Conservation (phyloP, 164 flowering plant genomes). For the Protea cynaroides region DNA sequence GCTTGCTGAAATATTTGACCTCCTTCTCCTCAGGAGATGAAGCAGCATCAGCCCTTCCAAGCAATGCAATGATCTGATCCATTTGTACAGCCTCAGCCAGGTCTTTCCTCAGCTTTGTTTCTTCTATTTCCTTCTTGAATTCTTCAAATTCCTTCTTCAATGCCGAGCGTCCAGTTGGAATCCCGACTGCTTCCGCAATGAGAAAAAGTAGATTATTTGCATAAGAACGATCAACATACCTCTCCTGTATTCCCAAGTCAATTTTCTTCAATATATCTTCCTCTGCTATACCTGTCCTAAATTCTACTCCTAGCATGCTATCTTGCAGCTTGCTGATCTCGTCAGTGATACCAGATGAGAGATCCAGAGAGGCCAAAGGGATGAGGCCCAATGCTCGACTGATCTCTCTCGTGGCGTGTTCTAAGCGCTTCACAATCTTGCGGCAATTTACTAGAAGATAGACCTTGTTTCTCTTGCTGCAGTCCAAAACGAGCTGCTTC, state of each 20-base stretch:
- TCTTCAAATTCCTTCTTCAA: constrained; percentile 58
- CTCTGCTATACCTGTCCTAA: constrained; percentile 46
- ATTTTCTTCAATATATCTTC: constrained; percentile 60
- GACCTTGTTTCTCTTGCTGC: constrained; percentile 48
- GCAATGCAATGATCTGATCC: constrained; percentile 74
- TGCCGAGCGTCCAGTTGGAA: constrained; percentile 38
- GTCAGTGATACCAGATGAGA: constrained; percentile 35
- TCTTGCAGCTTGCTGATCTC: constrained; percentile 38
- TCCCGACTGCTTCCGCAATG: constrained; percentile 64
- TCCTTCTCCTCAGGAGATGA: constrained; percentile 51
- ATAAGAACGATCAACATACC: constrained; percentile 53
- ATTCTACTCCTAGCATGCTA: constrained; percentile 46
- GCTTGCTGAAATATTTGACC: constrained; percentile 36
- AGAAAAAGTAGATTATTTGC: constrained; percentile 50
- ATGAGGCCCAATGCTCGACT: constrained; percentile 48
- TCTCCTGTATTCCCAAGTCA: constrained; percentile 58
- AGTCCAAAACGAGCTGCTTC: constrained; percentile 38
- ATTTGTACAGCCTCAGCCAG: constrained; percentile 70
- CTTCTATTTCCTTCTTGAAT: constrained; percentile 61
- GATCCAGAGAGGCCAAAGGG: constrained; percentile 44
- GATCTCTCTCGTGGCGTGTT: constrained; percentile 41
- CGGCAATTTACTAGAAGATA: constrained; percentile 58
- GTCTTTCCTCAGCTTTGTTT: constrained; percentile 44
- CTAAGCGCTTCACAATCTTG: constrained; percentile 32
- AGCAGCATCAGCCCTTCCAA: constrained; percentile 64